phyloP scores from a whole-genome alignment of 164 flowering plant genomes.

The Piper longum region DNA sequence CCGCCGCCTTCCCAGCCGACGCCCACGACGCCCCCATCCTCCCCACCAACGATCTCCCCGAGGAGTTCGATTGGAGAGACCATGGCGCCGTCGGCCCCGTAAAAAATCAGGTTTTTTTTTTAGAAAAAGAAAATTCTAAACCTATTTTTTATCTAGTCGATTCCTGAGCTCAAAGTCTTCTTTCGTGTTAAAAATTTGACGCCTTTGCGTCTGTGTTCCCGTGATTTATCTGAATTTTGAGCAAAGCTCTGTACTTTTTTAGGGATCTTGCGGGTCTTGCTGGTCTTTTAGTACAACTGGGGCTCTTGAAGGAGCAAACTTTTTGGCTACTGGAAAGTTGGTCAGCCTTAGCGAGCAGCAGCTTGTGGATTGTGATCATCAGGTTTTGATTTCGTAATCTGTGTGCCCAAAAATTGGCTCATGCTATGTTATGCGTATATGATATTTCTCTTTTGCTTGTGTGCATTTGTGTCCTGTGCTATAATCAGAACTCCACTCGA shows the following conservation, averaged over 20 bases:
- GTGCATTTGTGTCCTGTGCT: no score
- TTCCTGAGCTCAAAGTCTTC: no score
- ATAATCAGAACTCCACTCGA: no score
- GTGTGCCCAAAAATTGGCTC: neutral
- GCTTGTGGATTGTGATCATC: constrained; percentile 88
- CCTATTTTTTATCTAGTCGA: neutral
- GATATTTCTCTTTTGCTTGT: neutral
- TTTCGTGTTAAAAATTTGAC: no score
- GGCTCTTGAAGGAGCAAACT: constrained; percentile 87
- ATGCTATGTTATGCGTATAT: neutral
- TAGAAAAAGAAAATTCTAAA: neutral
- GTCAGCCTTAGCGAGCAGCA: constrained; percentile 92
- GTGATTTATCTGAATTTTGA: neutral
- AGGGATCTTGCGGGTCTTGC: constrained; percentile 97
- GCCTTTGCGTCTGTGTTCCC: no score
- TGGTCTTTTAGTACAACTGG: constrained; percentile 93
- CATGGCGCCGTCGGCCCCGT: constrained; percentile 75
- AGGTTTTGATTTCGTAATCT: constrained; percentile 23
- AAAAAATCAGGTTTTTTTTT: constrained; percentile 64
- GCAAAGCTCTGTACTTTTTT: neutral
- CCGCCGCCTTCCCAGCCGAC: constrained; percentile 33
- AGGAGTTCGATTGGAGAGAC: constrained; percentile 88
- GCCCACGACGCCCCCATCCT: constrained; percentile 69
- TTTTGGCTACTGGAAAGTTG: constrained; percentile 60
- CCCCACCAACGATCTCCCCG: constrained; percentile 68